Conservation (phyloP, 805 yeast genomes). For the Brettanomyces sp. region DNA sequence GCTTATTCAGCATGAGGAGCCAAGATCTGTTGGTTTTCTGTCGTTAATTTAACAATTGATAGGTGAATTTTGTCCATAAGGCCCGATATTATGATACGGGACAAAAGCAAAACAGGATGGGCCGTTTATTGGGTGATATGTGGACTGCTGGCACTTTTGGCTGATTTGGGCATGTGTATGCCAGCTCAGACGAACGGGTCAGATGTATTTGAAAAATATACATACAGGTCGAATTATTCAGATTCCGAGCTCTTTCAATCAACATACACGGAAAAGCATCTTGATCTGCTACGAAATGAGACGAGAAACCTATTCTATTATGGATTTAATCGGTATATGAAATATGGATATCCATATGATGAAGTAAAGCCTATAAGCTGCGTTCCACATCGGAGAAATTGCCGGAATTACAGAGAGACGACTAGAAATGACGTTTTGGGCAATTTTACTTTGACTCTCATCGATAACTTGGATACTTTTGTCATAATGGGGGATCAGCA, state of each 20-base stretch:
- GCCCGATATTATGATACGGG: too few species aligned
- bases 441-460: conserved; percentile 65
- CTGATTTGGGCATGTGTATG: too few species aligned
- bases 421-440: conserved; percentile 79
- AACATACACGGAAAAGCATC: conserved; percentile 17
- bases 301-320: conserved; percentile 56
- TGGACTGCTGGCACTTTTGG: too few species aligned
- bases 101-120: too few species aligned
- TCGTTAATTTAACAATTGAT: too few species aligned
- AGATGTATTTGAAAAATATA: conserved; percentile 3
- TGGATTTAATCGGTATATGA: conserved; percentile 65
- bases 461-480: conserved; percentile 74
- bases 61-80: too few species aligned
- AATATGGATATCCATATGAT: conserved; percentile 70
- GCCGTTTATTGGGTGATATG: too few species aligned
- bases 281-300: conserved; percentile 26
- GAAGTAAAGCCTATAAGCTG: conserved; percentile 74
- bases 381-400: conserved; percentile 57
- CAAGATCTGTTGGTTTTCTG: too few species aligned
- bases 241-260: conserved; percentile 17
- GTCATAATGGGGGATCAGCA: conserved; percentile 60
- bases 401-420: conserved; percentile 39
- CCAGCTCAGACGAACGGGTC: too few species aligned
- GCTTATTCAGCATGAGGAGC: too few species aligned
- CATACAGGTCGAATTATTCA: conserved; percentile 10